phyloP scores from a whole-genome alignment of 2,329 filamentous ascomycete species.

The Colletotrichum tofieldiae region DNA sequence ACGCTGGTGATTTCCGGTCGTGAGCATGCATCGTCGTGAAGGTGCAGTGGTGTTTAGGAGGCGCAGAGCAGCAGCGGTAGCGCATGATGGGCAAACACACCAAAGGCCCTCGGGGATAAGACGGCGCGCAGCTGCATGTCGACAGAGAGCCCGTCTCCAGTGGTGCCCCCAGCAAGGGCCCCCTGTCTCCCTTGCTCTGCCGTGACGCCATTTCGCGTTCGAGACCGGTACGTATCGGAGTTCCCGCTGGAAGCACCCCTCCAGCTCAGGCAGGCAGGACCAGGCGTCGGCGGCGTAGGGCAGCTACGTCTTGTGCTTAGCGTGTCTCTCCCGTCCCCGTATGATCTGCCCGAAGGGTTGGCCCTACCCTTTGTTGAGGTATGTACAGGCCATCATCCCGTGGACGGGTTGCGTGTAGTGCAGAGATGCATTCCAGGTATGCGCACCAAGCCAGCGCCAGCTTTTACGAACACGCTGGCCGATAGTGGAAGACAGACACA shows the following conservation, averaged over 20 bases:
- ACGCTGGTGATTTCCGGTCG: neutral
- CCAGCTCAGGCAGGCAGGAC: conserved; percentile 13
- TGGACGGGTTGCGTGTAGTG: neutral
- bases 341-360: conserved; percentile 41
- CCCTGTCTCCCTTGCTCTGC: conserved; percentile 10
- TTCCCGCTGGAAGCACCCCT: conserved; percentile 23
- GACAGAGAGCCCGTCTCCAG: conserved; percentile 1
- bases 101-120: conserved; percentile 11
- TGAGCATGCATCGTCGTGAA: neutral
- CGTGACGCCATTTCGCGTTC: conserved; percentile 39
- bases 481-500: neutral
- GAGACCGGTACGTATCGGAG: conserved; percentile 29
- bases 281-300: conserved; percentile 27
- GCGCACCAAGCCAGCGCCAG: neutral
- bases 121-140: neutral
- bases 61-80: neutral
- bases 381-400: neutral
- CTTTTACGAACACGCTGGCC: neutral
- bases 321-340: conserved; percentile 35
- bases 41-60: neutral
- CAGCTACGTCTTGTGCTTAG: conserved; percentile 25
- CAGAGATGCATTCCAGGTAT: neutral
- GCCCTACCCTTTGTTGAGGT: neutral
- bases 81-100: neutral
- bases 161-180: neutral